Evolutionary conservation across 768 basidiomycete genomes (phyloP).

Genomic region (Phylloporus rhodoxanthus): DNA sequence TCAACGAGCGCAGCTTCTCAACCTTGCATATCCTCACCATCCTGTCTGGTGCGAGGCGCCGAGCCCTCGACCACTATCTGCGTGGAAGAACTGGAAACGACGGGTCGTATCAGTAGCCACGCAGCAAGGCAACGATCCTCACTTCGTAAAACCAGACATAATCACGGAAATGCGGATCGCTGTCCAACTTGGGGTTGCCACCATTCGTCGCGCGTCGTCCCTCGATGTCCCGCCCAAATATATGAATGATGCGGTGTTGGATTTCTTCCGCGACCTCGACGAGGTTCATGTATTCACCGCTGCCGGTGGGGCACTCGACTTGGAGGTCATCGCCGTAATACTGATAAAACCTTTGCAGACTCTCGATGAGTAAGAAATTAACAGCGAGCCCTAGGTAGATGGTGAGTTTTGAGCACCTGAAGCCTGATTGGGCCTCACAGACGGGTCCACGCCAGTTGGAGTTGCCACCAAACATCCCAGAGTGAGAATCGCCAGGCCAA

Average conservation of each 20-base stretch:
- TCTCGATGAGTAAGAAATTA: conserved; percentile 94
- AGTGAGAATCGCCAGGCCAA: conserved; percentile 97
- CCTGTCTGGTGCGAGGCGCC: conserved; percentile 99
- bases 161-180: conserved; percentile 93
- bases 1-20: neutral
- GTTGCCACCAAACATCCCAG: conserved; percentile 98
- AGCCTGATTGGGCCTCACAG: conserved; percentile 41
- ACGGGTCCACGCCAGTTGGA: conserved; percentile 97
- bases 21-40: conserved; percentile 49
- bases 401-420: neutral
- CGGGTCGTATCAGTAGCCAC: neutral
- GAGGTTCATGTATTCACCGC: conserved; percentile 97
- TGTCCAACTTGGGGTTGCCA: conserved; percentile 78
- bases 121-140: conserved; percentile 8
- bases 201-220: conserved; percentile 90
- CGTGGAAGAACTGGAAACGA: conserved; percentile 79
- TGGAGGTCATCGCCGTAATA: conserved; percentile 92
- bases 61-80: conserved; percentile 84
- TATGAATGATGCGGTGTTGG: conserved; percentile 97
- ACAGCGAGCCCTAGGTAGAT: conserved; percentile 75
- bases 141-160: conserved; percentile 97
- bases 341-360: conserved; percentile 93
- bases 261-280: conserved; percentile 94
- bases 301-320: conserved; percentile 95
- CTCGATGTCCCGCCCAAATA: conserved; percentile 88